phyloP scores from a whole-genome alignment of 768 basidiomycete species.

The Boletus tomentosulus region DNA sequence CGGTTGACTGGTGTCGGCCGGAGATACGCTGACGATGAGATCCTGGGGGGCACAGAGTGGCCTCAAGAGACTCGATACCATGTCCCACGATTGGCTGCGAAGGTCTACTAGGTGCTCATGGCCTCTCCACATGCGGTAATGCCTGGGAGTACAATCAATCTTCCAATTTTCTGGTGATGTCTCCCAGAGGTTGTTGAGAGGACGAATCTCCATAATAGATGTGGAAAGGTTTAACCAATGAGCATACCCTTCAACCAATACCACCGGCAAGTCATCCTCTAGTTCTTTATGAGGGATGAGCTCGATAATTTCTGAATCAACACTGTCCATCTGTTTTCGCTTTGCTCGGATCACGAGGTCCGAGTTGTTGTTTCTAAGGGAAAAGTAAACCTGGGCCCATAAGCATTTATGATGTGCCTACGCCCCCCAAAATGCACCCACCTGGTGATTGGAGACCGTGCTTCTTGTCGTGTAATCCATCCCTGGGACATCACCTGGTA shows the following conservation, averaged over 20 bases:
- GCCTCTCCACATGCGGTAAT: slow-evolving; percentile 2
- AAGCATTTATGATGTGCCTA: neutral
- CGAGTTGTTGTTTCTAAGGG: slow-evolving; percentile 20
- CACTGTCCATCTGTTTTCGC: neutral
- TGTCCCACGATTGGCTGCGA: slow-evolving; percentile 19
- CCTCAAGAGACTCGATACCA: slow-evolving; percentile 15
- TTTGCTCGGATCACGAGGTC: slow-evolving; percentile 16
- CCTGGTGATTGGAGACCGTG: neutral
- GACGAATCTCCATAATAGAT: slow-evolving; percentile 23
- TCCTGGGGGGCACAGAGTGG: slow-evolving; percentile 9
- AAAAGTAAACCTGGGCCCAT: neutral
- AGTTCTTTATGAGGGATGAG: slow-evolving; percentile 20
- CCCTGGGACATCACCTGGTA: neutral
- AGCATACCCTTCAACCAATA: slow-evolving; percentile 3
- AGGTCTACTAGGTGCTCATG: slow-evolving; percentile 19
- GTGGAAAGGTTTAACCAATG: slow-evolving; percentile 29
- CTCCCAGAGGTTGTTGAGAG: slow-evolving; percentile 17
- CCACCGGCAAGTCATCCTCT: slow-evolving; percentile 10
- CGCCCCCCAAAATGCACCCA: neutral
- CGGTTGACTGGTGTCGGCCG: neutral
- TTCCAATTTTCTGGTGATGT: slow-evolving; percentile 19
- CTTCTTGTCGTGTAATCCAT: neutral
- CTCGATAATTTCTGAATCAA: slow-evolving; percentile 1
- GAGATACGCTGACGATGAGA: slow-evolving; percentile 14
- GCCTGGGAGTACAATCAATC: slow-evolving; percentile 2